phyloP scores from a whole-genome alignment of 352 stramenopile genomes.

The Halophytophthora polymorphica region DNA sequence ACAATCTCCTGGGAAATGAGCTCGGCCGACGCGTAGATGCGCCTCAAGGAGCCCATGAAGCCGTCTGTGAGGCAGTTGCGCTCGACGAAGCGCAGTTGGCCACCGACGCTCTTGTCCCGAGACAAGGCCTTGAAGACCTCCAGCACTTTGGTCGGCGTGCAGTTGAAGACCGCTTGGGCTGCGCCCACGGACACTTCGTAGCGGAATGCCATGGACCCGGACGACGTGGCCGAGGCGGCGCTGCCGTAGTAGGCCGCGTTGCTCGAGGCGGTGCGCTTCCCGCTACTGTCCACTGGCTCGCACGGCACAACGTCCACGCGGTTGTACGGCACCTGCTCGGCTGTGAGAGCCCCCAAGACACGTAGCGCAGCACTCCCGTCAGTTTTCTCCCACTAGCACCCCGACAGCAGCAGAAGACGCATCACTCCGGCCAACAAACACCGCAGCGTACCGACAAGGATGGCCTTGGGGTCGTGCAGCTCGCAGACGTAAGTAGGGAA shows the following conservation, averaged over 20 bases:
- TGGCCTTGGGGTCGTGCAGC: conserved; percentile 68
- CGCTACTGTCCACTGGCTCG: conserved; percentile 19
- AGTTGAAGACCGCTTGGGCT: conserved; percentile 57
- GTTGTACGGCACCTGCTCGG: conserved; percentile 60
- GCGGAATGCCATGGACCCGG: conserved; percentile 38
- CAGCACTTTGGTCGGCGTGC: conserved; percentile 52
- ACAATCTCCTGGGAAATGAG: conserved; percentile 69
- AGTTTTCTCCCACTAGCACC: not conserved
- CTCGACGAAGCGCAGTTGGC: conserved; percentile 66
- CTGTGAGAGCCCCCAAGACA: conserved; percentile 24
- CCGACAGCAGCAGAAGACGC: too few relatives aligned
- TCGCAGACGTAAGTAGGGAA: conserved; percentile 75
- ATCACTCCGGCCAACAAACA: too few relatives aligned
- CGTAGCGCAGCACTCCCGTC: too few relatives aligned
- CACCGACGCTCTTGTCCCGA: conserved; percentile 40
- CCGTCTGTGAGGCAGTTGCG: conserved; percentile 62
- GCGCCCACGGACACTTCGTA: conserved; percentile 70
- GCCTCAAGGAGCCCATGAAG: conserved; percentile 57
- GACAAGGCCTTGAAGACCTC: conserved; percentile 58
- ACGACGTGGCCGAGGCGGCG: not conserved
- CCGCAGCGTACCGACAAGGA: conserved; percentile 49
- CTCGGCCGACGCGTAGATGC: conserved; percentile 50
- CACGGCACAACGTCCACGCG: conserved; percentile 53
- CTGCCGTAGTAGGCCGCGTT: not conserved
- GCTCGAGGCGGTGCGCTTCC: conserved; percentile 1